Base-by-base conservation (phyloP, 495 filamentous ascomycete species). In the Aspergillus funiculosus region DNA sequence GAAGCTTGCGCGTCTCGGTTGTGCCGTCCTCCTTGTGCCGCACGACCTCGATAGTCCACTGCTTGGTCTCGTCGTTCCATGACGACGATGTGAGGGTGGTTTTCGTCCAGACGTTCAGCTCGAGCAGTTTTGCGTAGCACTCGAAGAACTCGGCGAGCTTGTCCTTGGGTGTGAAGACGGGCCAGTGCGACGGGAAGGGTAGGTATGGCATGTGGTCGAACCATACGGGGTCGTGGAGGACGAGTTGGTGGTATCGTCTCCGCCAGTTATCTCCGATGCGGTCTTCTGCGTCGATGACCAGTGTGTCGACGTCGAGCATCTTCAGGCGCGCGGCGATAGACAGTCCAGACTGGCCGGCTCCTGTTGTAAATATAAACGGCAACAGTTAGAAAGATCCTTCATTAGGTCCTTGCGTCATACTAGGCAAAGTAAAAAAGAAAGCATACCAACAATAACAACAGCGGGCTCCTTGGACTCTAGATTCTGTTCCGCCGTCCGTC, bases 121-220 rank as follows among this genome's bases (percentile, higher is more conserved):
- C 87, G n/a, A 89, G 66, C 19, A 79, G 51, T 25, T 77, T 78
- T 35, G 77, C 85, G 51, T 92, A 92, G 2, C 72, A 69, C 32
- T 89, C 82, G 56, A 90, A 80, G 71, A 84, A 91, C 26, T 87
- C 81, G 11, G 80, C 87, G 0, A 89, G 70, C 48, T 90, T 90
- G 58, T 90, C 85, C 55, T 89, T 89, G 1, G 86, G 86, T 1
- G 83, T 85, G 57, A 83, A 87, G 19, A 82, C 52, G 2, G 69
- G 69, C 84, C 86, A 90, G 46, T 64, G 66, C 0, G 71, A 47
- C 8, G 86, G 86, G 52, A 89, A 90, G 0, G 70, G 64, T 1
- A 89, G 34, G 60, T 88, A 89, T 1, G 86, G 82, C 59, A 89
- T 58, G 54, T 89, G 84, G 54, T 88, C 82, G 52, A 78, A 87